Conservation (phyloP, 306 rosid species). For the Lotus japonicus region DNA sequence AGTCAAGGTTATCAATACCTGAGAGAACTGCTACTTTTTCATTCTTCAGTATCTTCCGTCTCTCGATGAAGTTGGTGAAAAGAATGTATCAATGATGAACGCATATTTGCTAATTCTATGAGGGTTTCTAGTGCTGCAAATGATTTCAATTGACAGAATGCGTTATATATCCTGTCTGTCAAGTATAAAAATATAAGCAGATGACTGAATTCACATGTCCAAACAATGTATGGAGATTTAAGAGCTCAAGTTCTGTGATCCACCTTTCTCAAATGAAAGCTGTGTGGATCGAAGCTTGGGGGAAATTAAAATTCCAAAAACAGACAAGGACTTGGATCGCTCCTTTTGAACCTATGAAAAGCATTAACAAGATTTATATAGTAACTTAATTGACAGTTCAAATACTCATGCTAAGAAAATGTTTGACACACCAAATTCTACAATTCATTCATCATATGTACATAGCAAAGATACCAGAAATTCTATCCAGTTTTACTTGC, state of each 20-base stretch:
- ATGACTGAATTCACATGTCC: neutral
- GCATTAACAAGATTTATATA: conserved; percentile 8
- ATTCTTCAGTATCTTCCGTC: conserved; percentile 38
- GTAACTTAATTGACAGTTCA: conserved; percentile 15
- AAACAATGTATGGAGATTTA: neutral
- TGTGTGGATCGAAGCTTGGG: conserved; percentile 87
- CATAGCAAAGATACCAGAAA: conserved; percentile 14
- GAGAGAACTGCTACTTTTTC: conserved; percentile 16
- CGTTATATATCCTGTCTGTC: conserved; percentile 10
- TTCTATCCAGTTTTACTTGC: neutral
- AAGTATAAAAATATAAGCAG: neutral
- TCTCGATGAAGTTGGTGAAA: conserved; percentile 48
- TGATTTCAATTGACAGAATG: conserved; percentile 18
- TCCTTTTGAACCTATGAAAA: conserved; percentile 52
- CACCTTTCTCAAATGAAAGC: conserved; percentile 83
- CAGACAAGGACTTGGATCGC: conserved; percentile 54
- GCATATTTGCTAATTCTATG: conserved; percentile 71
- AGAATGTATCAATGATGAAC: conserved; percentile 42
- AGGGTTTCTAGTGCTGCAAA: conserved; percentile 68
- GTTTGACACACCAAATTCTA: neutral
- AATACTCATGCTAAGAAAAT: neutral
- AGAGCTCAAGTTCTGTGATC: conserved; percentile 10
- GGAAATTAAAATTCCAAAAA: conserved; percentile 74
- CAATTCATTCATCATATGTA: neutral
- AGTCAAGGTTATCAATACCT: conserved; percentile 15